Evolutionary conservation across 2,329 filamentous ascomycete genomes (phyloP), one percentile per base, ranked within the genome.

Genomic region (Elsinoe batatas): DNA sequence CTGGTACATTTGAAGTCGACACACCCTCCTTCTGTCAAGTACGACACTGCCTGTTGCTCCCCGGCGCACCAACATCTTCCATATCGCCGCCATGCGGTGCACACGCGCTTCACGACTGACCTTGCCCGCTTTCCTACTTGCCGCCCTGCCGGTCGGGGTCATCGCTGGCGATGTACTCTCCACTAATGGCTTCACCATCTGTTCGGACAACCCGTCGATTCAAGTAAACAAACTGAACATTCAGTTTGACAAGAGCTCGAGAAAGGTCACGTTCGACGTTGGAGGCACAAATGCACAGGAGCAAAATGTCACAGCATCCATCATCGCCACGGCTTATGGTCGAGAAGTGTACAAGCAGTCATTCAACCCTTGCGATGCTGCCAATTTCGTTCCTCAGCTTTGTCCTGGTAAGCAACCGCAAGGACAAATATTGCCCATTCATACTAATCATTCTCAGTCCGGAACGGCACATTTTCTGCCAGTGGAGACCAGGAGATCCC

Each of bases 291-390:
- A 87, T 68, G 71, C 72, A 54, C 80, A 80, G 67, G 71, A 79
- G 62, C 88, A 93, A 69, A 91, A 95, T 62, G 88, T 97, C 58
- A 87, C 79, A 56, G 91, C 89, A 12, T 74, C 74, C 13, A 75
- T 97, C 58, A 78, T 81, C 18, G 87, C 96, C 37, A 85, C 79
- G 22, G 91, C 91, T 7, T 97, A 97, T 66, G 93, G 93, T 58
- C 81, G 81, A 57, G 71, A 85, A 59, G 81, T 96, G 20, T 97
- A 94, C 72, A 76, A 79, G 37, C 87, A 88, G 58, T 74, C 73
- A 3, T 95, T 97, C 71, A 83, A 96, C 65, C 93, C 93, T 35
- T 98, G 93, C 70, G 79, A 83, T 15, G 62, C 72, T 1, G 71
- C 67, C 36, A 90, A 83, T 15, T 83, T 80, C 61, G 79, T 96